Evolutionary conservation across 2,329 filamentous ascomycete genomes (phyloP), one percentile per base, ranked within the genome.

Genomic region (Claviceps fusiformis): DNA sequence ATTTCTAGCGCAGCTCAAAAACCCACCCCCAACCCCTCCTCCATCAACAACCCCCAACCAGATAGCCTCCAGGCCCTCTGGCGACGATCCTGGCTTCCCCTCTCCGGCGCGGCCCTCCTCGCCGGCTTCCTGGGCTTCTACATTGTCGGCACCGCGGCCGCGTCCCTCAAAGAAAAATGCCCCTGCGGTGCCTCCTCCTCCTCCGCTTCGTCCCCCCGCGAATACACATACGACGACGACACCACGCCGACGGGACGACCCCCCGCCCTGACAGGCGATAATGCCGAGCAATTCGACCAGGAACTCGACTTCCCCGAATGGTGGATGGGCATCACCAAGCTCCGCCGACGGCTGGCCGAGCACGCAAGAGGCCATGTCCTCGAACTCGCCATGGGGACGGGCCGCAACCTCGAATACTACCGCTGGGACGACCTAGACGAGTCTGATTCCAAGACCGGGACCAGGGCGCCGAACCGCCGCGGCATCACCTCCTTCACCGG

Each of bases 321-420:
- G 65, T 70, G 77, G 60, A 77, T 77, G 71, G 80, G 82, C 50
- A 74, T 84, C 59, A 74, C 70, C 6, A 67, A 66, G 19, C 66
- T 83, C 53, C 75, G 82, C 11, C 69, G 70, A 52, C 67, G 69
- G 27, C 68, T 85, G 31, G 76, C 75, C 1, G 62, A 66, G 13
- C 65, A 68, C 37, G 80, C 77, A 6, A 64, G 64, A 0, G 82
- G 82, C 2, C 71, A 82, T 64, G 81, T 85, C 13, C 73, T 84
- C 37, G 82, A 85, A 65, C 72, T 85, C 13, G 81, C 80, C 19
- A 75, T 84, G 55, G 82, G 82, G 19, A 82, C 81, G 3, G 82
- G 82, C 3, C 73, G 82, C 13, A 85, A 85, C 61, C 63, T 84
- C 17, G 70, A 73, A 44, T 80, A 76, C 65, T 83, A 83, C 64